phyloP scores from a whole-genome alignment of 176 grass and related monocot genomes.

The Musa beccarii region DNA sequence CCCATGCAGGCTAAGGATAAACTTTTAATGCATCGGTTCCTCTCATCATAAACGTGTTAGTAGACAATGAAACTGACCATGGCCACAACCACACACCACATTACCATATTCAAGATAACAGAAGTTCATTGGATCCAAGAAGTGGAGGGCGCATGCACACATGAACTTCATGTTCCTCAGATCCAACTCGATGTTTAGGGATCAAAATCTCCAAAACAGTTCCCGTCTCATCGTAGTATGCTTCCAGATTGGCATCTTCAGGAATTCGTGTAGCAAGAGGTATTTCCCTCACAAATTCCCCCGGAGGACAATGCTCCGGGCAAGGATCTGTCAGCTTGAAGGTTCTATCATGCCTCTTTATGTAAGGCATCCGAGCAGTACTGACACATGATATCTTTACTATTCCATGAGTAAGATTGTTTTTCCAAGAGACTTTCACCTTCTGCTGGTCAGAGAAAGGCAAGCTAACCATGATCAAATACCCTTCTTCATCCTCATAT shows the following conservation, averaged over 20 bases:
- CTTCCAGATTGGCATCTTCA: neutral
- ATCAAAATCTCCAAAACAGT: neutral
- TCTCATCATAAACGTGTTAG: too few relatives aligned
- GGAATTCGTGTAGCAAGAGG: neutral
- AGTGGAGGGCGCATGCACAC: conserved; percentile 1
- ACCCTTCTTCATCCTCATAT: neutral
- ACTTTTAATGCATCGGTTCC: too few relatives aligned
- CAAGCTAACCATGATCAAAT: neutral
- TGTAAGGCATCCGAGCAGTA: neutral
- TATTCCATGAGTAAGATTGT: neutral
- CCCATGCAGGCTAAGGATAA: too few relatives aligned
- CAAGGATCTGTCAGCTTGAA: neutral
- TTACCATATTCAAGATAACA: neutral
- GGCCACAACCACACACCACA: neutral
- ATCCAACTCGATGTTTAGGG: neutral
- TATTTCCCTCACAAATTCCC: neutral
- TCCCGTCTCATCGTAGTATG: neutral
- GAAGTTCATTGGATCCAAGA: conserved; percentile 1
- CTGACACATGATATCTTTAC: conserved; percentile 2
- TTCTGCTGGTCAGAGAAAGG: conserved; percentile 1
- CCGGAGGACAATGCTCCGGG: neutral
- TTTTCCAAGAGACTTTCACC: neutral
- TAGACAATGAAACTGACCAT: too few relatives aligned
- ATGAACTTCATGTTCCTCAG: neutral
- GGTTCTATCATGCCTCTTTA: conserved; percentile 1